phyloP scores from a whole-genome alignment of 2,329 filamentous ascomycete species.

The Stemphylium vesicarium region DNA sequence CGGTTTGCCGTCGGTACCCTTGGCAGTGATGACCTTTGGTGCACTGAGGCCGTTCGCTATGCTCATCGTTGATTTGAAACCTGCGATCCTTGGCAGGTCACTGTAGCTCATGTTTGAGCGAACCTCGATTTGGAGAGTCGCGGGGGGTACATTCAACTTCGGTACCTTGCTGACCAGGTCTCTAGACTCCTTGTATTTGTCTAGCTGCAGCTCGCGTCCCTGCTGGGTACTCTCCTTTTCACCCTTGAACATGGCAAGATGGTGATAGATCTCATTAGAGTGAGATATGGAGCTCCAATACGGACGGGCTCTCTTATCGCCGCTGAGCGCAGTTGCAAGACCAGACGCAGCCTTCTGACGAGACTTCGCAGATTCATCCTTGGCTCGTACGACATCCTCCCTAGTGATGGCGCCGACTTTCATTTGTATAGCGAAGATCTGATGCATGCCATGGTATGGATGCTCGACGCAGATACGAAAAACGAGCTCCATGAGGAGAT shows the following conservation, averaged over 20 bases:
- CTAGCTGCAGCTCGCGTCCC: constrained; percentile 68
- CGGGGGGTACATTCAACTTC: constrained; percentile 78
- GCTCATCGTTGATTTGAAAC: constrained; percentile 75
- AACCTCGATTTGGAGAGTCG: constrained; percentile 84
- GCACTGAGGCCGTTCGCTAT: constrained; percentile 91
- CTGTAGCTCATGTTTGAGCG: constrained; percentile 76
- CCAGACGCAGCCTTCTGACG: constrained; percentile 75
- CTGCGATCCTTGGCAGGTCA: constrained; percentile 73
- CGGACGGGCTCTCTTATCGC: constrained; percentile 57
- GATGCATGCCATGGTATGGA: constrained; percentile 96
- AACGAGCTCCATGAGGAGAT: constrained; percentile 74
- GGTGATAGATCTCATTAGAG: constrained; percentile 70
- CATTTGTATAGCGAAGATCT: constrained; percentile 74
- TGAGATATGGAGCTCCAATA: constrained; percentile 77
- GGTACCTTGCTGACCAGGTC: constrained; percentile 68
- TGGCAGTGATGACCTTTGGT: constrained; percentile 87
- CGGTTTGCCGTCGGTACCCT: constrained; percentile 75
- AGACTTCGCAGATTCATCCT: constrained; percentile 76
- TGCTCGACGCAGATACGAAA: constrained; percentile 88
- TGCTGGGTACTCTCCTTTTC: constrained; percentile 68
- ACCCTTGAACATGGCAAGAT: constrained; percentile 69
- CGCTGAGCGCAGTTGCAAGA: constrained; percentile 67
- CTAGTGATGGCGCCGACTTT: constrained; percentile 63
- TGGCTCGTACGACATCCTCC: constrained; percentile 59
- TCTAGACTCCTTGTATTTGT: constrained; percentile 67